These are phyloP conservation scores for Termitomyces sp. DNA, from an alignment of 768 basidiomycete species.

Conservation along the genomic window DNA sequence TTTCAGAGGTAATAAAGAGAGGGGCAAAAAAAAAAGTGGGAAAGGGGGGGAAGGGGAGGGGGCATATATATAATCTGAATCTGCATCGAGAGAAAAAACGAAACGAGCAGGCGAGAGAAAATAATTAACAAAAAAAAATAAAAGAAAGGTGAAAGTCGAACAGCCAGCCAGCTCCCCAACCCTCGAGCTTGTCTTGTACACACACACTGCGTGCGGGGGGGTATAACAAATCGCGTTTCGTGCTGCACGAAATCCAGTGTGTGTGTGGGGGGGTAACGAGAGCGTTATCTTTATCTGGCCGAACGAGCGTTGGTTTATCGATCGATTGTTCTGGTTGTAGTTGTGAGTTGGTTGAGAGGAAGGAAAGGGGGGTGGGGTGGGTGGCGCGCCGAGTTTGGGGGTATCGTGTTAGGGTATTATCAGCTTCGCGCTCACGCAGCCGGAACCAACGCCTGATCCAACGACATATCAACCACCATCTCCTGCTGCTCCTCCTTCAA, in stretches of 20 bases:
- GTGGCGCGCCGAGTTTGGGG: not conserved
- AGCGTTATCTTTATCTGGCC: not conserved
- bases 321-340: not conserved
- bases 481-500: not conserved
- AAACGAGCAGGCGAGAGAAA: slow-evolving; percentile 21
- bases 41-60: too few species aligned
- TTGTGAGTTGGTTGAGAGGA: too few species aligned
- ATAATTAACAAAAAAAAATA: not conserved
- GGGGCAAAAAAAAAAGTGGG: slow-evolving; percentile 24
- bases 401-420: slow-evolving; percentile 3
- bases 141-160: not conserved
- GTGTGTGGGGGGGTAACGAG: too few species aligned
- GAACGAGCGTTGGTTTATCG: not conserved
- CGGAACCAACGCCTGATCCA: slow-evolving; percentile 19
- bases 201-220: not conserved
- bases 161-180: slow-evolving; percentile 53
- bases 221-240: slow-evolving; percentile 2
- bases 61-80: slow-evolving; percentile 9
- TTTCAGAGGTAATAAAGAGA: slow-evolving; percentile 31
- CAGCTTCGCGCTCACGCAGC: slow-evolving; percentile 15
- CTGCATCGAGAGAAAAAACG: slow-evolving; percentile 56
- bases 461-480: not conserved
- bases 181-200: slow-evolving; percentile 11
- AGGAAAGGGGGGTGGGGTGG: too few species aligned
- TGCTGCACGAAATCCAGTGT: not conserved